Evolutionary conservation across 1,284 basidiomycete species (phyloP), one percentile per base, ranked within the genome.

Genomic region (Melanopsichium pennsylvanicum): DNA sequence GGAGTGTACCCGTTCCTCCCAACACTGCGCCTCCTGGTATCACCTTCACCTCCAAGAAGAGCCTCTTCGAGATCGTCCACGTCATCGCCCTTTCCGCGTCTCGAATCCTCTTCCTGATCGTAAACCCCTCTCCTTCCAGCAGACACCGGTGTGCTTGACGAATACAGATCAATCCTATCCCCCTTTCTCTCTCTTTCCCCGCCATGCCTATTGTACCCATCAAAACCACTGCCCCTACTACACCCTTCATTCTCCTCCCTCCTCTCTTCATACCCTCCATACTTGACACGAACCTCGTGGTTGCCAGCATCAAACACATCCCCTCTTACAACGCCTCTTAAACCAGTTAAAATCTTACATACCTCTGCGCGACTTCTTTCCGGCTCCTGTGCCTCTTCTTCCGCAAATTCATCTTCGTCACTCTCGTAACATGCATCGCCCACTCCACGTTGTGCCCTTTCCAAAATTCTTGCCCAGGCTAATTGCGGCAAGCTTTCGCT

Each of bases 361-460:
- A 76, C 41, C 39, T 76, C 74, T 0, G 51, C 50, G 9, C 67
- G 18, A n/a, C 62, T 58, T n/a, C 63, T 43, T 19, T 70, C 72
- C 11, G 44, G 49, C 35, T 59, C 49, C 19, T 42, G 48, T 3
- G 72, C 74, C 46, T 76, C 74, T 26, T 73, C 57, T 21, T 56
- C 35, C 0, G 70, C 72, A 11, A 63, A 67, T 12, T 66, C 70
- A 31, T 78, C 76, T 31, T 75, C 73, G 50, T 73, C 74, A 35
- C 55, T 62, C 31, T 76, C 68, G 49, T 78, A 78, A 52, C 70
- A 69, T 15, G 76, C 76, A 33, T 78, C 76, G 15, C 76, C 76
- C 2, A 76, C 72, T 1, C 76, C 76, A 16, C 70, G 47, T 26
- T 68, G 64, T 1, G 76, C 76, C 5, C 76, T 57, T 18, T 78